Conservation (phyloP, 768 basidiomycete genomes). For the Phlegmacium glaucopus region DNA sequence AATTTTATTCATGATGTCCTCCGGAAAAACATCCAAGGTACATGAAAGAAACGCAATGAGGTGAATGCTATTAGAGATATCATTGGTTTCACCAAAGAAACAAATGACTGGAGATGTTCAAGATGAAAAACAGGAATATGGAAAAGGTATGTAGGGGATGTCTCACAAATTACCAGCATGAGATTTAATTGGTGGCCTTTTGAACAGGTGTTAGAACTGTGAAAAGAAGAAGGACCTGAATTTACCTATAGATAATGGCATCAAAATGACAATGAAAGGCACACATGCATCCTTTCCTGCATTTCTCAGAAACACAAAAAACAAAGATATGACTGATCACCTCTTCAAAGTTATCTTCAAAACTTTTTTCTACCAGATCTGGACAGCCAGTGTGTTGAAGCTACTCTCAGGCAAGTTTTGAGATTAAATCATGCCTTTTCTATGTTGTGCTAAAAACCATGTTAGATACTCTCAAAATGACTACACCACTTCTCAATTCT, state of each 20-base stretch:
- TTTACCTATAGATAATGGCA: background rate
- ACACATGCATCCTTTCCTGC: background rate
- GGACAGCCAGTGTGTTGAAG: conserved; percentile 46
- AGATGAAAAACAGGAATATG: conserved; percentile 1
- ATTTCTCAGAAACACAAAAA: conserved; percentile 8
- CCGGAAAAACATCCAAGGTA: conserved; percentile 42
- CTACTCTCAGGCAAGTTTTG: conserved; percentile 34
- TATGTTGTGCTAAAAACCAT: background rate
- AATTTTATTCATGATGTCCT: conserved; percentile 50
- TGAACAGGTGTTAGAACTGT: conserved; percentile 2
- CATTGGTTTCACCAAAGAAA: background rate
- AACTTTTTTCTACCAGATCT: conserved; percentile 47
- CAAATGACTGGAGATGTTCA: background rate
- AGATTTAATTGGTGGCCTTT: conserved; percentile 6
- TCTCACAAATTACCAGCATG: conserved; percentile 2
- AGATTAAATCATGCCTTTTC: background rate
- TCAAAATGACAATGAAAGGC: background rate
- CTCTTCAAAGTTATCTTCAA: conserved; percentile 44
- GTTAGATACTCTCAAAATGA: conserved; percentile 46
- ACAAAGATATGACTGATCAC: conserved; percentile 41
- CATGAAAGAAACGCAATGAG: conserved; percentile 15
- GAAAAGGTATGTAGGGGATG: conserved; percentile 3
- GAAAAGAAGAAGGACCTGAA: background rate
- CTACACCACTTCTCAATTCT: conserved; percentile 55
- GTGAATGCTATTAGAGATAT: background rate